phyloP scores from a whole-genome alignment of 257 asterid species.

The Solanum pimpinellifolium region DNA sequence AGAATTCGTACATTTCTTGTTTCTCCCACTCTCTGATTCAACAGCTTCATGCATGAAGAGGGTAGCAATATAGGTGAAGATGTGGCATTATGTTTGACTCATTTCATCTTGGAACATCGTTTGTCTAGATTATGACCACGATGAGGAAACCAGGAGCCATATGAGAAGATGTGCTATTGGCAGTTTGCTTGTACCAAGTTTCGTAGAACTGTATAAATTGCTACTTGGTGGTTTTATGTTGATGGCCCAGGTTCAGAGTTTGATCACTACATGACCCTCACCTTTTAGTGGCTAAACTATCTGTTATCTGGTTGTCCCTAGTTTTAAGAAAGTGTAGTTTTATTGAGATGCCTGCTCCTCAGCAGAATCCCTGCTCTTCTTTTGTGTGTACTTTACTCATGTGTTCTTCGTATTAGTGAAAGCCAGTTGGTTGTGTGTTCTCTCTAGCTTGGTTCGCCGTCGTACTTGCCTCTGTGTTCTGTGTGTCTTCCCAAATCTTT shows the following conservation, averaged over 20 bases:
- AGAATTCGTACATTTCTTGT: conserved; percentile 48
- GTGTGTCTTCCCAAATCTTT: background rate
- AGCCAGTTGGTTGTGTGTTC: background rate
- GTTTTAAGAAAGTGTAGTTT: background rate
- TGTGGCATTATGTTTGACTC: background rate
- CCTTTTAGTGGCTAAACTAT: background rate
- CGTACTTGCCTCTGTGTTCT: background rate
- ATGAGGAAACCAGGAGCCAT: background rate
- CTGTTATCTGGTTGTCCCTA: background rate
- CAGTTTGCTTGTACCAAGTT: background rate
- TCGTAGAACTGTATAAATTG: background rate
- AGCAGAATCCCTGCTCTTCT: background rate
- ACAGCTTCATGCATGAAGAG: background rate
- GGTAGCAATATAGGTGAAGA: background rate
- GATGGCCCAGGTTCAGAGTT: background rate
- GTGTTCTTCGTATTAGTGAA: background rate
- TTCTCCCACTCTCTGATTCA: conserved; percentile 33
- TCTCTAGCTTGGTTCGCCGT: background rate
- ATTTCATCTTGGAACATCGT: background rate
- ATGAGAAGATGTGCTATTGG: background rate
- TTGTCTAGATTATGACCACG: background rate
- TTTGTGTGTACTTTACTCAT: background rate
- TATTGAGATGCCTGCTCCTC: background rate
- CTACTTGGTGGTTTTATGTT: background rate
- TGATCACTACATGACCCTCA: background rate